Evolutionary conservation across 106 monocot genomes (phyloP).

Genomic region (Platanthera guangdongensis): DNA sequence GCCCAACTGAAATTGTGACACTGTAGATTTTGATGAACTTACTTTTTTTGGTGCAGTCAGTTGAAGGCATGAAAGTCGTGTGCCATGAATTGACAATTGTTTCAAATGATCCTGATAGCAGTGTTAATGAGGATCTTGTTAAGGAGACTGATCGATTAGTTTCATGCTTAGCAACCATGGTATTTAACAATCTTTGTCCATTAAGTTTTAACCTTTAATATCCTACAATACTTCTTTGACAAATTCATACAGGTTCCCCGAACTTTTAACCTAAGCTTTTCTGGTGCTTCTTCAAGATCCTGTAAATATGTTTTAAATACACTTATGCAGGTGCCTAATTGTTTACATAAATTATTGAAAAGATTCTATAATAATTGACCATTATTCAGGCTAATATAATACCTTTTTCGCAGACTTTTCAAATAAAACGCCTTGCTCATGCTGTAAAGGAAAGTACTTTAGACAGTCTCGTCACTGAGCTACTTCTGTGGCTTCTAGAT

Average conservation of each 20-base stretch:
- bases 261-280: conserved; percentile 87
- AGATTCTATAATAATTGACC: neutral
- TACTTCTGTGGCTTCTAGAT: conserved; percentile 96
- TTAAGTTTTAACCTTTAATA: neutral
- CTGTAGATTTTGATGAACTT: neutral
- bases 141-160: conserved; percentile 89
- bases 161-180: conserved; percentile 82
- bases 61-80: conserved; percentile 98
- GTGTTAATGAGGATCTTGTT: conserved; percentile 64
- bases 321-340: conserved; percentile 74
- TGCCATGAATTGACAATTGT: conserved; percentile 85
- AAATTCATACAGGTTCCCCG: conserved; percentile 60
- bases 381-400: neutral
- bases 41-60: conserved; percentile 58
- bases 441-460: conserved; percentile 80
- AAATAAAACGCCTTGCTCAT: conserved; percentile 79
- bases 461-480: conserved; percentile 87
- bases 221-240: neutral
- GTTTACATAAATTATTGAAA: neutral
- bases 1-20: too few relatives aligned
- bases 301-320: conserved; percentile 99
- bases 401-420: conserved; percentile 68
- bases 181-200: conserved; percentile 17
- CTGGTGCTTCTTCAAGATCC: conserved; percentile 93
- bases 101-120: conserved; percentile 59